phyloP scores from a whole-genome alignment of 805 yeast genomes.

The Candida michaelii region DNA sequence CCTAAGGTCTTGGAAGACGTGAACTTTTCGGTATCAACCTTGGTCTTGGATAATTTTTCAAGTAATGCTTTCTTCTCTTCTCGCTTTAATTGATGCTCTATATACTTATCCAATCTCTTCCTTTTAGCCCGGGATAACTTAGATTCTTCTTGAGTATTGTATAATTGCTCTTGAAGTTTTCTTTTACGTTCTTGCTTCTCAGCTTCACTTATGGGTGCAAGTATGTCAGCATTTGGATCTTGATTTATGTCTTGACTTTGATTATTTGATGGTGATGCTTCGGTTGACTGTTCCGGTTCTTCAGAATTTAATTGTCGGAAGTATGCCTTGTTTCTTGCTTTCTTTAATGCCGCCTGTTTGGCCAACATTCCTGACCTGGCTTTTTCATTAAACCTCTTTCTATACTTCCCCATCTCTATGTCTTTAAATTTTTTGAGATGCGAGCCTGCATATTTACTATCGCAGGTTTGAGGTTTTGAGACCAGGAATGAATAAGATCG shows the following conservation, averaged over 20 bases:
- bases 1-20: conserved; percentile 80
- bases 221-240: conserved; percentile 60
- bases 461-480: neutral
- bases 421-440: conserved; percentile 10
- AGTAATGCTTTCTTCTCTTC: conserved; percentile 82
- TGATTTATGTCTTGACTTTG: conserved; percentile 7
- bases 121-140: conserved; percentile 71
- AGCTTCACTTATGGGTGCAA: conserved; percentile 60
- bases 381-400: conserved; percentile 79
- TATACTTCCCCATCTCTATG: conserved; percentile 72
- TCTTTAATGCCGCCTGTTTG: conserved; percentile 67
- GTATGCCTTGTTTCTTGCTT: conserved; percentile 70
- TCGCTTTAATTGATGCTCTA: conserved; percentile 83
- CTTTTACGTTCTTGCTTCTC: conserved; percentile 68
- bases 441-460: neutral
- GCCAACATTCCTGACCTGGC: conserved; percentile 84
- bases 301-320: conserved; percentile 42
- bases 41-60: conserved; percentile 65
- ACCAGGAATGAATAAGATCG: conserved; percentile 18
- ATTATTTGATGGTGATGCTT: conserved; percentile 9
- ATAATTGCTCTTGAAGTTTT: conserved; percentile 55
- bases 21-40: conserved; percentile 67
- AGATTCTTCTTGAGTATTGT: conserved; percentile 53
- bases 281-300: conserved; percentile 4
- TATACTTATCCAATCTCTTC: conserved; percentile 84